Conservation (phyloP, 116 monocot genomes). For the Dioscorea cayenensis region DNA sequence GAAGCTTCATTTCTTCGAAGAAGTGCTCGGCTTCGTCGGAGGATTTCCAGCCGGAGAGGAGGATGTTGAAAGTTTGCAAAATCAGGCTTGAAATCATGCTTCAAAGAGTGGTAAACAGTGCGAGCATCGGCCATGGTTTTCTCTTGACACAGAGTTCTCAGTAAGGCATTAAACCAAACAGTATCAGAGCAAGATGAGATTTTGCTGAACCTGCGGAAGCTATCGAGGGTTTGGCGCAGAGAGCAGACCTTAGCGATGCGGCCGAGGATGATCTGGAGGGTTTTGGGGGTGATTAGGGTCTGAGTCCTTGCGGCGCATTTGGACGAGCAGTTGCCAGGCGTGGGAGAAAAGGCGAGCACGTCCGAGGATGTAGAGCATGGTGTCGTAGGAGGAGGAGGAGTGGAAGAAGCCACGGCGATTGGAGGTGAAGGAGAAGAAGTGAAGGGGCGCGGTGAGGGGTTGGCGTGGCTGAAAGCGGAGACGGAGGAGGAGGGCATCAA, state of each 20-base stretch:
- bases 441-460: slow-evolving; percentile 53
- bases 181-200: slow-evolving; percentile 23
- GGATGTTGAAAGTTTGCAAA: slow-evolving; percentile 60
- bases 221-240: slow-evolving; percentile 56
- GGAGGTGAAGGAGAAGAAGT: slow-evolving; percentile 39
- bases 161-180: slow-evolving; percentile 69
- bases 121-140: slow-evolving; percentile 71
- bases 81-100: slow-evolving; percentile 61
- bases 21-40: slow-evolving; percentile 64
- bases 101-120: slow-evolving; percentile 66
- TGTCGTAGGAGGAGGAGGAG: slow-evolving; percentile 58
- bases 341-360: slow-evolving; percentile 51
- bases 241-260: slow-evolving; percentile 84
- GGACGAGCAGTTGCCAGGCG: slow-evolving; percentile 34
- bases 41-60: slow-evolving; percentile 75
- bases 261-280: slow-evolving; percentile 57
- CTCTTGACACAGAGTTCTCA: slow-evolving; percentile 76
- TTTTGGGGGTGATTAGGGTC: slow-evolving; percentile 35
- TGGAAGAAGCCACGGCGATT: slow-evolving; percentile 37
- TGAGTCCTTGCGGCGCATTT: slow-evolving; percentile 29
- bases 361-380: slow-evolving; percentile 77
- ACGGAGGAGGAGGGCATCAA: slow-evolving; percentile 53
- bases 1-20: slow-evolving; percentile 62
- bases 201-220: slow-evolving; percentile 48
- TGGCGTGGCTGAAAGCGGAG: slow-evolving; percentile 65